Evolutionary conservation across 768 basidiomycete genomes (phyloP).

Genomic region (Mycena albidolilacea): DNA sequence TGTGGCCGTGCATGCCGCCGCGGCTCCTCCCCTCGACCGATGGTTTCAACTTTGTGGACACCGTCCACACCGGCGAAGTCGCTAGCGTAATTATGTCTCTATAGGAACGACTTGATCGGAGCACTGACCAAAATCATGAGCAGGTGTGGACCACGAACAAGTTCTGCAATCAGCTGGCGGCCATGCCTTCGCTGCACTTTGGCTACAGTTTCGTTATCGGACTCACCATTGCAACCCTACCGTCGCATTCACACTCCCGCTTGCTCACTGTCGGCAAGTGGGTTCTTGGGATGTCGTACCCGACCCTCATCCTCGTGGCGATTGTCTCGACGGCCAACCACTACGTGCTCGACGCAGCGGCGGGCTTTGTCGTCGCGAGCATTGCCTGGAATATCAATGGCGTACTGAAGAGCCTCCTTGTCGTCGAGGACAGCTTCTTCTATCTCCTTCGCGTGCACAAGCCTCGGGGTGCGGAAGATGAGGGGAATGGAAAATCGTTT

Average conservation of each 20-base stretch:
- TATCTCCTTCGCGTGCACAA: slow-evolving; percentile 39
- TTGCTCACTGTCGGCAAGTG: slow-evolving; percentile 29
- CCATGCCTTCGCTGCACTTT: slow-evolving; percentile 39
- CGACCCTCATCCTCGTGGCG: slow-evolving; percentile 37
- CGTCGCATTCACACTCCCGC: slow-evolving; percentile 34
- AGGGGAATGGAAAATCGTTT: slow-evolving; percentile 22
- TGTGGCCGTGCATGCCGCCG: slow-evolving; percentile 41
- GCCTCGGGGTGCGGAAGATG: slow-evolving; percentile 37
- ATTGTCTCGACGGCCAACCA: slow-evolving; percentile 41
- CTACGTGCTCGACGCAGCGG: slow-evolving; percentile 38
- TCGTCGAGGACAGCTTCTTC: slow-evolving; percentile 35
- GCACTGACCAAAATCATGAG: too few species aligned
- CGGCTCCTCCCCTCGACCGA: slow-evolving; percentile 37
- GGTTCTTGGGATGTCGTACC: slow-evolving; percentile 38
- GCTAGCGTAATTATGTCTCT: slow-evolving; percentile 20
- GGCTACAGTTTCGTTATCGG: slow-evolving; percentile 40
- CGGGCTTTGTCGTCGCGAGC: slow-evolving; percentile 39
- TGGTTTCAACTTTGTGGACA: slow-evolving; percentile 38
- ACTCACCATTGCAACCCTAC: slow-evolving; percentile 37
- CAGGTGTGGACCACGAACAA: slow-evolving; percentile 35
- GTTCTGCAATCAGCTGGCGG: slow-evolving; percentile 40
- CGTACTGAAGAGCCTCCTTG: slow-evolving; percentile 37
- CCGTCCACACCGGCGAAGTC: slow-evolving; percentile 38
- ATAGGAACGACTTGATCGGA: too few species aligned
- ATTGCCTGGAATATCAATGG: slow-evolving; percentile 41